Conservation (phyloP, 2,329 filamentous ascomycete genomes). For the Penicillium psychrosexuale region DNA sequence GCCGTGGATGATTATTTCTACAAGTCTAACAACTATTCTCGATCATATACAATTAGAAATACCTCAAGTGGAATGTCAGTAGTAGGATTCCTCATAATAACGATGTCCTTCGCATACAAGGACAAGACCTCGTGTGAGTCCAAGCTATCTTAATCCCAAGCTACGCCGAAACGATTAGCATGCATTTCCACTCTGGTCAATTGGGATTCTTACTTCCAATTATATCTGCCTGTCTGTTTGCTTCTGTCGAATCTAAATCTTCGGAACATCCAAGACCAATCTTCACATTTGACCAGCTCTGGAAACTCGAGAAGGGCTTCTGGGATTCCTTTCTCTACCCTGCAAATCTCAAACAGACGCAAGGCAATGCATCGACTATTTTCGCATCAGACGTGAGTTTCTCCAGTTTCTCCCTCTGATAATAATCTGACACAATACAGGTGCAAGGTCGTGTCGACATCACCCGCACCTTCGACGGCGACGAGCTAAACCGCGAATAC, state of each 20-base stretch:
- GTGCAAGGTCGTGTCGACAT: constrained; percentile 29
- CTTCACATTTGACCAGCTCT: constrained; percentile 23
- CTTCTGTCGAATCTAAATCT: neutral
- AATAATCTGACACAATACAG: constrained; percentile 3
- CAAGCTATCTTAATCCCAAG: neutral
- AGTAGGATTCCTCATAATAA: neutral
- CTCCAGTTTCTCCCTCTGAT: no score
- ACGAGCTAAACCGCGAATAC: constrained; percentile 28
- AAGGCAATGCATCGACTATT: constrained; percentile 20
- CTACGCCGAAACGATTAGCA: neutral
- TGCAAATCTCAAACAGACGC: constrained; percentile 21
- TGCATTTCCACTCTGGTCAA: neutral
- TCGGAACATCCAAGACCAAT: neutral
- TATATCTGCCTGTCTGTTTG: neutral
- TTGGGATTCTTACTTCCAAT: neutral
- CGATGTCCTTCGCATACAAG: neutral
- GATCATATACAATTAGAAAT: neutral
- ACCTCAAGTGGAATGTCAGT: neutral
- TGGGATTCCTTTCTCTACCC: constrained; percentile 29
- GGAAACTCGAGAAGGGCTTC: constrained; percentile 22
- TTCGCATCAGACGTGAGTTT: constrained; percentile 21
- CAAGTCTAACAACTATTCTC: neutral
- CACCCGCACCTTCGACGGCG: constrained; percentile 26
- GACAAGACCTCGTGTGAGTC: neutral
- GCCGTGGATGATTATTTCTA: neutral